A percentile compares a stretch with the other conserved stretches of the same genome.
phyloP scores from a whole-genome alignment of 768 basidiomycete genomes.

The Collybia sordida region DNA sequence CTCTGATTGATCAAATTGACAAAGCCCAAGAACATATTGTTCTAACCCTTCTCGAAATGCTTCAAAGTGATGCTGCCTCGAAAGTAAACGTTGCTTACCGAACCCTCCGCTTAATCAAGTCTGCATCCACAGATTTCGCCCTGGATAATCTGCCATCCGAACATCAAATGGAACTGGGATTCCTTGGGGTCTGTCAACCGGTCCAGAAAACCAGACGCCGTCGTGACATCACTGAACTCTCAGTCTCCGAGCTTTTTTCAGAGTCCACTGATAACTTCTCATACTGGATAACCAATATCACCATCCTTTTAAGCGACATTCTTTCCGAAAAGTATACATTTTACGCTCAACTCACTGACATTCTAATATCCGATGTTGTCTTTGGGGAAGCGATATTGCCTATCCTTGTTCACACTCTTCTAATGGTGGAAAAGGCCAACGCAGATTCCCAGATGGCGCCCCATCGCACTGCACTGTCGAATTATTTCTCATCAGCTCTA shows the following conservation, averaged over 20 bases:
- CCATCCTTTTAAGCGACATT: slow-evolving; percentile 56
- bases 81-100: slow-evolving; percentile 59
- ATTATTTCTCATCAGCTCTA: slow-evolving; percentile 61
- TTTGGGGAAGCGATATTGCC: slow-evolving; percentile 76
- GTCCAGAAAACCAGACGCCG: slow-evolving; percentile 26
- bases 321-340: slow-evolving; percentile 57
- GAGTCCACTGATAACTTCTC: slow-evolving; percentile 50
- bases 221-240: slow-evolving; percentile 36
- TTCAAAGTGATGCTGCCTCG: slow-evolving; percentile 48
- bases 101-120: slow-evolving; percentile 61
- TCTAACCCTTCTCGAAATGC: slow-evolving; percentile 53
- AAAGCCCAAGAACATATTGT: slow-evolving; percentile 46
- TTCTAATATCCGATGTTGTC: slow-evolving; percentile 50
- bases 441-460: slow-evolving; percentile 19
- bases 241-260: slow-evolving; percentile 31
- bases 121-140: slow-evolving; percentile 33
- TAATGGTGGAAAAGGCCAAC: slow-evolving; percentile 35
- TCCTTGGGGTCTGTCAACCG: slow-evolving; percentile 47
- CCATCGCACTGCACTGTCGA: slow-evolving; percentile 38
- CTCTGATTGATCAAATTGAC: slow-evolving; percentile 22
- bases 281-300: slow-evolving; percentile 61
- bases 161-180: slow-evolving; percentile 44
- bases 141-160: slow-evolving; percentile 29
- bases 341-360: slow-evolving; percentile 64
- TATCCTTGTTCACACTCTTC: slow-evolving; percentile 67